Percentiles rank a stretch among this genome's conserved stretches.
These are phyloP conservation scores for Sonneratia caseolaris DNA, from an alignment of 345 rosid species.

Conservation along the genomic window DNA sequence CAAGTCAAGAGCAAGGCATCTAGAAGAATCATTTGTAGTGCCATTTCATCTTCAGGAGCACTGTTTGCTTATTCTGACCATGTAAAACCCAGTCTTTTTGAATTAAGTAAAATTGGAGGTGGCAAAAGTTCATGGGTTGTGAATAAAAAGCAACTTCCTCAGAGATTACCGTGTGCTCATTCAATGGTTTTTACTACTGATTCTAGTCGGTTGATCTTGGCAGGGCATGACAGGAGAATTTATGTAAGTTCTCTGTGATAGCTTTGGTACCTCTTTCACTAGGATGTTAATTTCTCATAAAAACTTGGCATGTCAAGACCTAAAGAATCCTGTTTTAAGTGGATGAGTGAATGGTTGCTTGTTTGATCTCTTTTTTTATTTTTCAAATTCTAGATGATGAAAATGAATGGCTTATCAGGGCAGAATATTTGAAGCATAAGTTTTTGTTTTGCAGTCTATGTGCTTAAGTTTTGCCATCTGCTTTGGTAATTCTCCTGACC, in stretches of 20 bases:
- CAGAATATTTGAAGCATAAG: neutral
- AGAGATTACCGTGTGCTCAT: constrained; percentile 54
- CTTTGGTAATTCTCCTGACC: too few relatives aligned
- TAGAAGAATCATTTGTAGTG: constrained; percentile 75
- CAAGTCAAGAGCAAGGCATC: constrained; percentile 62
- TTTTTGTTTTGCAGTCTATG: neutral
- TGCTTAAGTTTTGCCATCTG: neutral
- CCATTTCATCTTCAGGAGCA: constrained; percentile 64
- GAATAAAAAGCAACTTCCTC: constrained; percentile 56
- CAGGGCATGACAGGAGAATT: constrained; percentile 75
- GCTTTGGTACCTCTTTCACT: neutral
- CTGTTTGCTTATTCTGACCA: constrained; percentile 80
- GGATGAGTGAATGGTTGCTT: neutral
- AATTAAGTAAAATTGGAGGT: constrained; percentile 36
- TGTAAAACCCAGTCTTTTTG: constrained; percentile 54
- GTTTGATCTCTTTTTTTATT: too few relatives aligned
- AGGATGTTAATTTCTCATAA: neutral
- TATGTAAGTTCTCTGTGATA: constrained; percentile 39
- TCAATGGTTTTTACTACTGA: constrained; percentile 76
- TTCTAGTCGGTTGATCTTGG: constrained; percentile 52
- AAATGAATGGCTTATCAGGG: neutral
- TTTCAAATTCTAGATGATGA: neutral
- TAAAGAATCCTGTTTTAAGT: neutral
- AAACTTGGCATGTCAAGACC: neutral
- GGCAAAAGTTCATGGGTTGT: constrained; percentile 52